Percentiles rank a stretch among this genome's conserved stretches.
Conservation (phyloP, 805 yeast genomes). For the Torulaspora gathmanii region DNA sequence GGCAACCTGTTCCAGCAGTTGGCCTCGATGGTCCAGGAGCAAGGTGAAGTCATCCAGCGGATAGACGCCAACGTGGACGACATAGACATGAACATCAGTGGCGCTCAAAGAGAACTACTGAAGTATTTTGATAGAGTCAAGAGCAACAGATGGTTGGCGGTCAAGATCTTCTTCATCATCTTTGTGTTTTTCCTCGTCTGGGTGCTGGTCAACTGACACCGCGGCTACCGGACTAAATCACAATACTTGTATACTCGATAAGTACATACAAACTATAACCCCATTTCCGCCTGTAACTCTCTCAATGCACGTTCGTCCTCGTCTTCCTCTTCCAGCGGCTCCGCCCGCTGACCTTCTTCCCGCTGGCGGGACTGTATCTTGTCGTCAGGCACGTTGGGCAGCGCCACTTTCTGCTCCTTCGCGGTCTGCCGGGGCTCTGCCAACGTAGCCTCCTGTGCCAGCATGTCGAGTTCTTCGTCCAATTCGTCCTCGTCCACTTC, state of each 20-base stretch:
- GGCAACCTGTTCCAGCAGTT: constrained; percentile 91
- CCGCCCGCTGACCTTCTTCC: constrained; percentile 8
- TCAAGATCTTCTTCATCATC: constrained; percentile 82
- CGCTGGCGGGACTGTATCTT: constrained; percentile 22
- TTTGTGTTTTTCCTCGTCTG: constrained; percentile 70
- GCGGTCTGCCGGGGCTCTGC: constrained; percentile 33
- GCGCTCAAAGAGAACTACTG: constrained; percentile 90
- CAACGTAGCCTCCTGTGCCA: constrained; percentile 77
- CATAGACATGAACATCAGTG: constrained; percentile 78
- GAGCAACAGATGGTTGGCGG: constrained; percentile 87
- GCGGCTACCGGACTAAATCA: constrained; percentile 1
- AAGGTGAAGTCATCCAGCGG: constrained; percentile 91
- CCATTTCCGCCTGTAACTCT: constrained; percentile 84
- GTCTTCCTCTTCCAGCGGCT: constrained; percentile 51
- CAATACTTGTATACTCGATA: background rate
- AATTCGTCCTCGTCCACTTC: constrained; percentile 90
- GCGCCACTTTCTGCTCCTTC: constrained; percentile 24
- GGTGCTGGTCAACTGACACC: constrained; percentile 62
- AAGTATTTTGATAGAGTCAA: constrained; percentile 85
- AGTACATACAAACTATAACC: constrained; percentile 42
- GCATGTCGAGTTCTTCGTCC: constrained; percentile 85
- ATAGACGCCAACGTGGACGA: constrained; percentile 95
- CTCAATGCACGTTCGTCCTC: constrained; percentile 80
- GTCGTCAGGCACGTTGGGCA: constrained; percentile 47
- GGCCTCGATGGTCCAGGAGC: constrained; percentile 97